phyloP scores from a whole-genome alignment of 2,329 filamentous ascomycete genomes.

The Lasiodiplodia citricola region DNA sequence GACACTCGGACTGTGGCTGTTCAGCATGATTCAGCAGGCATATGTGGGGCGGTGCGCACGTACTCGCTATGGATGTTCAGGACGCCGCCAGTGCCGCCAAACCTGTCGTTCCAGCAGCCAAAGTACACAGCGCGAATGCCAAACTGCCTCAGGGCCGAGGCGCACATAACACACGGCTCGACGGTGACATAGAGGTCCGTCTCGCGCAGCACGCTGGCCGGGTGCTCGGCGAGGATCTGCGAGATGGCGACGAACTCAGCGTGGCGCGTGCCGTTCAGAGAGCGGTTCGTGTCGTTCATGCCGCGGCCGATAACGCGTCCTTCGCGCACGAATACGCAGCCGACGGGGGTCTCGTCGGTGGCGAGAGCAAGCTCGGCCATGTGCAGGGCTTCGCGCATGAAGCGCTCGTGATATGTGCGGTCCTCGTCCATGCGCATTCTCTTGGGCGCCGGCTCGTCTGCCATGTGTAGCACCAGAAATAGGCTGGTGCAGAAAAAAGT shows the following conservation, averaged over 20 bases:
- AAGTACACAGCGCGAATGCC: conserved; percentile 90
- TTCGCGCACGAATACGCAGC: conserved; percentile 87
- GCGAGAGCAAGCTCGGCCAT: conserved; percentile 88
- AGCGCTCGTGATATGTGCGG: conserved; percentile 57
- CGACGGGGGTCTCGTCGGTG: conserved; percentile 93
- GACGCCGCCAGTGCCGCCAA: conserved; percentile 94
- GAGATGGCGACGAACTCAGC: conserved; percentile 91
- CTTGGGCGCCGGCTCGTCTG: conserved; percentile 14
- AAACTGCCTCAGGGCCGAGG: conserved; percentile 86
- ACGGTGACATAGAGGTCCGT: conserved; percentile 94
- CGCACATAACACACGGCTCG: conserved; percentile 99
- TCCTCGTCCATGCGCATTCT: conserved; percentile 5
- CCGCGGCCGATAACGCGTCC: conserved; percentile 82
- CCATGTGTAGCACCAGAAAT: conserved; percentile 6
- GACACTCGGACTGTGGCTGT: conserved; percentile 62
- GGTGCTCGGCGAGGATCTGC: conserved; percentile 67
- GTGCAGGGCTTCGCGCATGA: conserved; percentile 83
- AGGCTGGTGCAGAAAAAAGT: conserved; percentile 19
- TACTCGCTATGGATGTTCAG: conserved; percentile 80
- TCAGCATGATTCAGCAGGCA: conserved; percentile 29
- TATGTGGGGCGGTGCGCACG: conserved; percentile 33
- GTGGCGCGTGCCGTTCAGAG: conserved; percentile 86
- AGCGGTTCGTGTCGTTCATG: conserved; percentile 97
- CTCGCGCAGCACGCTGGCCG: conserved; percentile 71
- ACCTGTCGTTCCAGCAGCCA: conserved; percentile 94